These are phyloP conservation scores for Mucor lusitanicus DNA, from an alignment of 371 early-diverging fungal genomes.

Conservation along the genomic window DNA sequence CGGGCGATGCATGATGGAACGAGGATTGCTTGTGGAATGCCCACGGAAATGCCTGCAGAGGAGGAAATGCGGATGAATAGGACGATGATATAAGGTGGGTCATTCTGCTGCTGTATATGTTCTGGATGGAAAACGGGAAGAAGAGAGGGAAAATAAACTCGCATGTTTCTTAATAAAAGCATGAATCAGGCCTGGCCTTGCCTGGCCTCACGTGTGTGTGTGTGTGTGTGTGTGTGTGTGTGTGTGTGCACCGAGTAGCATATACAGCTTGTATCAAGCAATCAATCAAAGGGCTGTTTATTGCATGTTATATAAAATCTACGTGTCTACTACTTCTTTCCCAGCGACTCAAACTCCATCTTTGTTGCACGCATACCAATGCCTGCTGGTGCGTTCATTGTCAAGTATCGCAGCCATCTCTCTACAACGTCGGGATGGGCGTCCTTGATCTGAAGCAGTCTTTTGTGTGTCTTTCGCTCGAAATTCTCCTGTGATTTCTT, in stretches of 20 bases:
- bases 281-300: background rate
- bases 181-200: slow-evolving; percentile 5
- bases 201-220: slow-evolving; percentile 11
- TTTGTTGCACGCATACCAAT: slow-evolving; percentile 75
- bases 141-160: slow-evolving; percentile 3
- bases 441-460: slow-evolving; percentile 84
- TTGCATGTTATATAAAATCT: background rate
- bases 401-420: slow-evolving; percentile 75
- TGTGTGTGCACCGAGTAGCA: no score
- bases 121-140: background rate
- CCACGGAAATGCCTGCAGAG: slow-evolving; percentile 20
- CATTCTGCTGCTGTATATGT: background rate
- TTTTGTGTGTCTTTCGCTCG: slow-evolving; percentile 88
- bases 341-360: slow-evolving; percentile 67
- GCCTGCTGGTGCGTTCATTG: slow-evolving; percentile 76
- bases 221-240: no score
- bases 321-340: slow-evolving; percentile 11
- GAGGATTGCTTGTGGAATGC: background rate
- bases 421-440: slow-evolving; percentile 76
- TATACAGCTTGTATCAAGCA: no score
- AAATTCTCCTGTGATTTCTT: slow-evolving; percentile 96
- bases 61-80: slow-evolving; percentile 31
- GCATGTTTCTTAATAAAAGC: slow-evolving; percentile 8
- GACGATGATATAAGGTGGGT: slow-evolving; percentile 5
- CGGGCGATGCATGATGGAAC: background rate